Conservation (phyloP, 1,139 yeast genomes). For the Hyphopichia buzzinii region DNA sequence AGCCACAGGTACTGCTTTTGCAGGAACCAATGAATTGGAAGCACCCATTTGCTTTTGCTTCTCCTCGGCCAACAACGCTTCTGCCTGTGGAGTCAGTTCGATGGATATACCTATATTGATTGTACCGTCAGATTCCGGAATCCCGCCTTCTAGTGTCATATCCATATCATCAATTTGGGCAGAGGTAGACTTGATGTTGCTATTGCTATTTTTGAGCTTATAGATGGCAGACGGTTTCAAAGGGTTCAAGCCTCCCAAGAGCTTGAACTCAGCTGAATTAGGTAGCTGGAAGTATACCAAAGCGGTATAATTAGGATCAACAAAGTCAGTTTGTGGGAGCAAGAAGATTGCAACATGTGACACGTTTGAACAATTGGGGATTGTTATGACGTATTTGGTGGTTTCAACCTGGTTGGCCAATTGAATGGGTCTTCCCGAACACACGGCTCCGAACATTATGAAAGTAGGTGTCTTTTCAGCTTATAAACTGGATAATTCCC, state of each 20-base stretch:
- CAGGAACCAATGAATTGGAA: slow-evolving; percentile 20
- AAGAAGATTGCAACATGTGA: slow-evolving; percentile 76
- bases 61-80: slow-evolving; percentile 42
- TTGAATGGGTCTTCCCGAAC: slow-evolving; percentile 57
- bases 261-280: slow-evolving; percentile 59
- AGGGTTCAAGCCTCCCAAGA: slow-evolving; percentile 74
- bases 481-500: too few species aligned
- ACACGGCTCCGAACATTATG: slow-evolving; percentile 53
- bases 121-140: slow-evolving; percentile 35
- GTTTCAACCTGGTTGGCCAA: slow-evolving; percentile 62
- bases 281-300: slow-evolving; percentile 88
- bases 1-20: slow-evolving; percentile 10
- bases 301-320: slow-evolving; percentile 75
- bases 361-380: slow-evolving; percentile 60
- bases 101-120: slow-evolving; percentile 84
- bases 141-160: slow-evolving; percentile 30
- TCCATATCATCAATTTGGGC: slow-evolving; percentile 24
- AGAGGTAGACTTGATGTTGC: slow-evolving; percentile 11
- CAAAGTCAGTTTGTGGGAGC: slow-evolving; percentile 60
- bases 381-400: slow-evolving; percentile 58
- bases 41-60: slow-evolving; percentile 19
- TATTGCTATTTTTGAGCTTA: slow-evolving; percentile 55
- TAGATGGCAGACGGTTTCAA: slow-evolving; percentile 90
- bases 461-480: too few species aligned
- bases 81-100: slow-evolving; percentile 69